Evolutionary conservation across 495 filamentous ascomycete species (phyloP).

Genomic region (Schizothecium vesticola): DNA sequence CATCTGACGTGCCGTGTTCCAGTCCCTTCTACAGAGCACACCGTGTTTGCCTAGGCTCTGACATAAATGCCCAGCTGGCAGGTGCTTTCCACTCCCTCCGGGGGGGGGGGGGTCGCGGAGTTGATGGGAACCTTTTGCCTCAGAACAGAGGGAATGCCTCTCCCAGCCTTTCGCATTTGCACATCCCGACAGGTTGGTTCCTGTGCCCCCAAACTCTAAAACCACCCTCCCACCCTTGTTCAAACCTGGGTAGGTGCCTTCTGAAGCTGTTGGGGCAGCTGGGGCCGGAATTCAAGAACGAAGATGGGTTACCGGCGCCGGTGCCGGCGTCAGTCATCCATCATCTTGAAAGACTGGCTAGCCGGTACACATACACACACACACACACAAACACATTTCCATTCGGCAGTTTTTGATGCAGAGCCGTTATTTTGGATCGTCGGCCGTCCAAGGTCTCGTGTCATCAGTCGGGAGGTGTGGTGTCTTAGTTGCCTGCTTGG

Average conservation of each 20-base stretch:
- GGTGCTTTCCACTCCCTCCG: not conserved
- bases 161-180: not conserved
- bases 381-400: not conserved
- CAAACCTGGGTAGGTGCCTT: too few species aligned
- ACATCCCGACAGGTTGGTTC: not conserved
- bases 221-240: too few species aligned
- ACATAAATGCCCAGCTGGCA: not conserved
- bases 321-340: not conserved
- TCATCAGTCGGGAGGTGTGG: not conserved
- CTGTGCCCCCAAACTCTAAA: too few species aligned
- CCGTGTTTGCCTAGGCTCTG: not conserved
- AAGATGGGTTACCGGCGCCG: not conserved
- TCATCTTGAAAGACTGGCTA: too few species aligned
- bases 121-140: not conserved
- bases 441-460: not conserved
- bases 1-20: not conserved
- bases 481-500: not conserved
- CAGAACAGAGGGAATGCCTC: not conserved
- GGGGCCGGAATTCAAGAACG: too few species aligned
- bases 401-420: not conserved
- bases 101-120: not conserved
- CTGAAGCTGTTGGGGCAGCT: too few species aligned
- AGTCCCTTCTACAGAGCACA: not conserved
- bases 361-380: too few species aligned
- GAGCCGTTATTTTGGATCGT: not conserved